Percentiles rank a stretch among this genome's conserved stretches.
These are phyloP conservation scores for Coelastrella sp. DNA, from an alignment of 139 green algal genomes.

Conservation along the genomic window DNA sequence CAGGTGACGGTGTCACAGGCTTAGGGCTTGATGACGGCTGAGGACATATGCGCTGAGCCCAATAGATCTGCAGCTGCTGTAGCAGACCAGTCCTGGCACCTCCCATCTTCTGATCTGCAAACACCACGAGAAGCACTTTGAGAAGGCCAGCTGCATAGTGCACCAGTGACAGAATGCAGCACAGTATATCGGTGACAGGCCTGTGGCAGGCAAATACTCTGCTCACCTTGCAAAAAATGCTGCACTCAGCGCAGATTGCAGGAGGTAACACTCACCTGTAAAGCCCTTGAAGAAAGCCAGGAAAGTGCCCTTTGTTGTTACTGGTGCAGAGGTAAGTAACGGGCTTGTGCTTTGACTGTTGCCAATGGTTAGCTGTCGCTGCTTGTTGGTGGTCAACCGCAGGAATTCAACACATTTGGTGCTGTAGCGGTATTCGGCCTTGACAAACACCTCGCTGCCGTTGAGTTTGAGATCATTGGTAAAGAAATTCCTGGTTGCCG, in stretches of 20 bases:
- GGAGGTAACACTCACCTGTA: background rate
- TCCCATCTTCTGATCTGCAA: background rate
- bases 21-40: background rate
- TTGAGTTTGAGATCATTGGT: background rate
- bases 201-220: too few relatives aligned
- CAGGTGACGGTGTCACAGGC: background rate
- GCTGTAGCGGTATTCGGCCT: constrained; percentile 7
- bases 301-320: background rate
- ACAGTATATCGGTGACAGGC: too few relatives aligned
- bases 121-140: too few relatives aligned
- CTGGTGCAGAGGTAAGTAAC: background rate
- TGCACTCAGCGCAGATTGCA: too few relatives aligned
- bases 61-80: constrained; percentile 30
- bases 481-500: background rate
- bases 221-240: too few relatives aligned
- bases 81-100: background rate
- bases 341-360: background rate
- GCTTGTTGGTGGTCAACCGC: background rate
- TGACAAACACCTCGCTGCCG: background rate
- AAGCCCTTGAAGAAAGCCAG: constrained; percentile 36
- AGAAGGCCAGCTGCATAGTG: too few relatives aligned
- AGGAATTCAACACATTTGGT: constrained; percentile 26
- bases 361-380: background rate
- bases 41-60: background rate
- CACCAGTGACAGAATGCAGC: too few relatives aligned